Evolutionary conservation across 1,284 basidiomycete genomes (phyloP).

Genomic region (Microstroma glucosiphilum): DNA sequence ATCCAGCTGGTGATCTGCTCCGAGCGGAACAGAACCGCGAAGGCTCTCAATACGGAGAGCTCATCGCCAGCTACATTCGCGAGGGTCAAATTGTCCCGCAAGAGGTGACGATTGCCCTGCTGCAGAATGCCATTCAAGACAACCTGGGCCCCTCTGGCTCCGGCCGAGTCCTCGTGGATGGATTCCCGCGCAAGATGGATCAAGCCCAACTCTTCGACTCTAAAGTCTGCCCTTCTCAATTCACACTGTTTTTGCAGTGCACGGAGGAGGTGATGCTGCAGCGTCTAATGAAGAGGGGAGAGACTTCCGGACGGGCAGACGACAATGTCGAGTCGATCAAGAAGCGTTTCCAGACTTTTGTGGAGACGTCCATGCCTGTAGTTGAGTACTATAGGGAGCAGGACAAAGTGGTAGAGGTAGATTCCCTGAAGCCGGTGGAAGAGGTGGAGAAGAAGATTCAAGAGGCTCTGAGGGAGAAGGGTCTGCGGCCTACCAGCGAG

Average conservation of each 20-base stretch:
- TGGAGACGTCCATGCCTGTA: constrained; percentile 90
- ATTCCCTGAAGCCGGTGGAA: background rate
- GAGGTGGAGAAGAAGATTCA: constrained; percentile 6
- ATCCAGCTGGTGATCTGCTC: constrained; percentile 83
- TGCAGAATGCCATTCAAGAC: constrained; percentile 83
- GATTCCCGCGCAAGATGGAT: constrained; percentile 98
- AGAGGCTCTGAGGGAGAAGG: background rate
- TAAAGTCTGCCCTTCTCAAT: constrained; percentile 71
- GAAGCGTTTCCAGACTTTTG: constrained; percentile 93
- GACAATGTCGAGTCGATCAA: constrained; percentile 92
- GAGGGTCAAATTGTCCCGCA: constrained; percentile 94
- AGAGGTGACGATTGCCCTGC: constrained; percentile 91
- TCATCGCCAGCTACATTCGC: constrained; percentile 83
- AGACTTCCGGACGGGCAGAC: constrained; percentile 91
- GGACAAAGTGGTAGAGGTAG: constrained; percentile 72
- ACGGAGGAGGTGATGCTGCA: constrained; percentile 80
- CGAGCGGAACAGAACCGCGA: constrained; percentile 74
- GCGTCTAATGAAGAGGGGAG: constrained; percentile 77
- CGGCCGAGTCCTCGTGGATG: constrained; percentile 90
- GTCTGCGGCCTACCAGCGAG: background rate
- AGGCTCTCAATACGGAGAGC: constrained; percentile 74
- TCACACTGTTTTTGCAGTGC: constrained; percentile 83
- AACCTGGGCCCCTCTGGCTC: constrained; percentile 61
- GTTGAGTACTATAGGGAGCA: constrained; percentile 72
- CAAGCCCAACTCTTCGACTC: constrained; percentile 90